A percentile compares a stretch with the other conserved stretches of the same genome.
phyloP scores from a whole-genome alignment of 1,284 basidiomycete genomes.

The Cryptococcus neoformans region DNA sequence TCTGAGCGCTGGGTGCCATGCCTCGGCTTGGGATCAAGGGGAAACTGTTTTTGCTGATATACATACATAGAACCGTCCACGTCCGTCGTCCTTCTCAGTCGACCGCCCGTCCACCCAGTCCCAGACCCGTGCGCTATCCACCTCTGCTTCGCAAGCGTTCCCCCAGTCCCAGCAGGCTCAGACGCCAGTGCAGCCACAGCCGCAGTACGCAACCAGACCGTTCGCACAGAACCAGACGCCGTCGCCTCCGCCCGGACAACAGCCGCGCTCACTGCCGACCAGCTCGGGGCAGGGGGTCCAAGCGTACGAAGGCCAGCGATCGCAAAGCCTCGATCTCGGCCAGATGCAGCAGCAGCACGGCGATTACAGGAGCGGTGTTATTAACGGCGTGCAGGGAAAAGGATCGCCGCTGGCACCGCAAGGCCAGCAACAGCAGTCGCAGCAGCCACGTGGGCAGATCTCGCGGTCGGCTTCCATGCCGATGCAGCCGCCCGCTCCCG shows the following conservation, averaged over 20 bases:
- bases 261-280: background rate
- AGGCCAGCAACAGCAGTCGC: constrained; percentile 4
- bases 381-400: background rate
- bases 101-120: constrained; percentile 1
- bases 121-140: background rate
- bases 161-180: background rate
- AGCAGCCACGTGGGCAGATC: constrained; percentile 5
- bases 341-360: background rate
- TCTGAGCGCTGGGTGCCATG: background rate
- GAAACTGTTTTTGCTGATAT: background rate
- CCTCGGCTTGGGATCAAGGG: background rate
- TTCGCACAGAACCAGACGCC: background rate
- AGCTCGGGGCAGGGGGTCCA: background rate
- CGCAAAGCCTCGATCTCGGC: constrained; percentile 40
- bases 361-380: background rate
- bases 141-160: background rate
- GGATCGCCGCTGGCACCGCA: constrained; percentile 16
- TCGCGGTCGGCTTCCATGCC: constrained; percentile 25
- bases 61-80: background rate
- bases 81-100: constrained; percentile 2
- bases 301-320: constrained; percentile 16
- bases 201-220: background rate
- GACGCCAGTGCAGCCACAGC: background rate
- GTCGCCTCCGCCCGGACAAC: background rate
- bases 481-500: constrained; percentile 6